Evolutionary conservation across 495 filamentous ascomycete genomes (phyloP), one percentile per base, ranked within the genome.

Genomic region (Symbiotaphrina buchneri): DNA sequence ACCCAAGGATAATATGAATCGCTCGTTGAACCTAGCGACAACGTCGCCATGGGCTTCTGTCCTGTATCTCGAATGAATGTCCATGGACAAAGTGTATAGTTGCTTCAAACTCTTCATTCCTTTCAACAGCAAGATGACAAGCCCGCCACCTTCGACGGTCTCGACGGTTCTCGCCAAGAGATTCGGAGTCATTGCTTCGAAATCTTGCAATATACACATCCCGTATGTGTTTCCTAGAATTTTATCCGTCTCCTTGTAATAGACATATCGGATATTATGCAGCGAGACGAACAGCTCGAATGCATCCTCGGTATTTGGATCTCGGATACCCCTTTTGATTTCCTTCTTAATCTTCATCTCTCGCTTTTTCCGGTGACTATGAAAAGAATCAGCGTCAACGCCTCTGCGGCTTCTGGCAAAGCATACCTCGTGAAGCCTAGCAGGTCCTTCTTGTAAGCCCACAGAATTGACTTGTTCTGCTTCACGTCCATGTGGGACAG

Each of bases 231-330:
- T 93, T 40, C 90, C 90, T 23, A 99, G 53, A 46, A 99, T 95
- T 59, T 92, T 93, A 37, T 99, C 90, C n/a, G 90, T 95, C 54
- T 99, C 90, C 54, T 99, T 99, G 60, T 99, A 99, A 63, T 92
- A 99, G 23, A 85, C 79, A 67, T 95, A 99, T 41, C 90, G 79
- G 42, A 99, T 92, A 47, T 93, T 82, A 52, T 93, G 77, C 33
- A 93, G 68, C 13, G 80, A 83, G 47, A 99, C 74, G 56, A 99
- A 99, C 38, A 95, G 63, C 58, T 99, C 90, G 55, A 99, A 99
- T 1, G 90, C 78, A 44, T 95, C 90, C 44, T 94, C 83, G 27
- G 73, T 68, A 49, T 99, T 93, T n/a, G 77, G 67, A 49, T 99
- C 90, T 38, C 87, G 64, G 33, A 83, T 83, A 13, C 90, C 90